Conservation (phyloP, 805 yeast genomes). For the Saturnispora quitensis region DNA sequence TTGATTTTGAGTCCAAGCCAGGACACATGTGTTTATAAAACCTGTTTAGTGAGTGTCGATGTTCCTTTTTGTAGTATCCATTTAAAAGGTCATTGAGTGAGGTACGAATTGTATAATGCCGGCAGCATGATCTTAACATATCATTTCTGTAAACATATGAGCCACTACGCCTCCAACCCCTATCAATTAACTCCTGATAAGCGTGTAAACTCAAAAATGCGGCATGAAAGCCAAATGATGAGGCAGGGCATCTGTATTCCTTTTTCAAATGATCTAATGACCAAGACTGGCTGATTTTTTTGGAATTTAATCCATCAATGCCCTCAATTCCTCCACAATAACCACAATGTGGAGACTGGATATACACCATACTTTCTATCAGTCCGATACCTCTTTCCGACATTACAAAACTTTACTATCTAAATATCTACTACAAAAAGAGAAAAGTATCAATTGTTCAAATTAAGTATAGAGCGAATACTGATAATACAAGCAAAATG, state of each 20-base stretch:
- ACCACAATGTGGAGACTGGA: slow-evolving; percentile 50
- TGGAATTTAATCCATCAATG: slow-evolving; percentile 19
- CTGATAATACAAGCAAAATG: neutral
- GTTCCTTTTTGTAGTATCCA: slow-evolving; percentile 45
- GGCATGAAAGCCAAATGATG: slow-evolving; percentile 19
- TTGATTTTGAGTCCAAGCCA: neutral
- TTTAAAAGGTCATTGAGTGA: slow-evolving; percentile 32
- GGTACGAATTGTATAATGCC: slow-evolving; percentile 71
- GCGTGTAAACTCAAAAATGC: slow-evolving; percentile 30
- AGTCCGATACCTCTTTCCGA: neutral
- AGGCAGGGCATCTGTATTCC: slow-evolving; percentile 16
- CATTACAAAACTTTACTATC: neutral
- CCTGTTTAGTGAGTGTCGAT: slow-evolving; percentile 53
- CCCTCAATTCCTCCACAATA: slow-evolving; percentile 42
- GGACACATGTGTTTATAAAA: slow-evolving; percentile 35
- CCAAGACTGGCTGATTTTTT: slow-evolving; percentile 24
- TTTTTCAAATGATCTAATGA: slow-evolving; percentile 16
- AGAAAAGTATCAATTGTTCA: neutral
- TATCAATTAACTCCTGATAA: slow-evolving; percentile 59
- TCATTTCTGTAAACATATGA: slow-evolving; percentile 50
- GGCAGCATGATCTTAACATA: slow-evolving; percentile 63
- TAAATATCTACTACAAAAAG: neutral
- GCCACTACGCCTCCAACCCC: slow-evolving; percentile 79
- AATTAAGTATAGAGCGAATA: neutral
- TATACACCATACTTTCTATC: slow-evolving; percentile 20